Evolutionary conservation across 2,329 filamentous ascomycete species (phyloP).

Genomic region (Aspergillus sp.): DNA sequence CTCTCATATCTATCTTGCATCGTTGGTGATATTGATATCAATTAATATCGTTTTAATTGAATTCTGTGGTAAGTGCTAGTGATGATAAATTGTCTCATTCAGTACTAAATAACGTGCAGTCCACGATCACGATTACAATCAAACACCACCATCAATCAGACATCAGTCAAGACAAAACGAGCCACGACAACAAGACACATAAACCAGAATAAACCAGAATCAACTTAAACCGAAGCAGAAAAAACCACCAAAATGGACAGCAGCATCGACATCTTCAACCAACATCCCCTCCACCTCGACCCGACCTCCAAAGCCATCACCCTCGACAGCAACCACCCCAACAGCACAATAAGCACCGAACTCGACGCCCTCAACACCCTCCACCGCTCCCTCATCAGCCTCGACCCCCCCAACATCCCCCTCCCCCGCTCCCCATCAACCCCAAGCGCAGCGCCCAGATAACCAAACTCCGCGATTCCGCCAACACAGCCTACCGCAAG

Average conservation of each 20-base stretch:
- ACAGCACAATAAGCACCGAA: conserved; percentile 50
- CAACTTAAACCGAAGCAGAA: not conserved
- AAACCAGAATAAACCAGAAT: no score
- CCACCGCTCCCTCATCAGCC: conserved; percentile 65
- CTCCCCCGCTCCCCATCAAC: conserved; percentile 85
- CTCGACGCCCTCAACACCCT: conserved; percentile 72
- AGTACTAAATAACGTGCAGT: no score
- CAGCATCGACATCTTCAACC: conserved; percentile 57
- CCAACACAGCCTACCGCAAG: conserved; percentile 79
- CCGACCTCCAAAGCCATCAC: conserved; percentile 72
- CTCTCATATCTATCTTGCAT: not conserved
- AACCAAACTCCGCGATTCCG: conserved; percentile 82
- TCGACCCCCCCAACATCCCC: conserved; percentile 63
- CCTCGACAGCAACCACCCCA: conserved; percentile 40
- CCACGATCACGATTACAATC: no score
- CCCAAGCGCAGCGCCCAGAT: conserved; percentile 86
- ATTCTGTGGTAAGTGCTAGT: no score
- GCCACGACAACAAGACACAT: no score
- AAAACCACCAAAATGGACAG: conserved; percentile 18
- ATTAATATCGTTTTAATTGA: not conserved
- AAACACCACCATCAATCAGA: no score
- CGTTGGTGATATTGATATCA: not conserved
- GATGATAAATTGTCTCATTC: no score
- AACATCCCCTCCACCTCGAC: conserved; percentile 77
- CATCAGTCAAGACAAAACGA: no score